Evolutionary conservation across 352 stramenopile species (phyloP).

Genomic region (Globisporangium megalacanthum): DNA sequence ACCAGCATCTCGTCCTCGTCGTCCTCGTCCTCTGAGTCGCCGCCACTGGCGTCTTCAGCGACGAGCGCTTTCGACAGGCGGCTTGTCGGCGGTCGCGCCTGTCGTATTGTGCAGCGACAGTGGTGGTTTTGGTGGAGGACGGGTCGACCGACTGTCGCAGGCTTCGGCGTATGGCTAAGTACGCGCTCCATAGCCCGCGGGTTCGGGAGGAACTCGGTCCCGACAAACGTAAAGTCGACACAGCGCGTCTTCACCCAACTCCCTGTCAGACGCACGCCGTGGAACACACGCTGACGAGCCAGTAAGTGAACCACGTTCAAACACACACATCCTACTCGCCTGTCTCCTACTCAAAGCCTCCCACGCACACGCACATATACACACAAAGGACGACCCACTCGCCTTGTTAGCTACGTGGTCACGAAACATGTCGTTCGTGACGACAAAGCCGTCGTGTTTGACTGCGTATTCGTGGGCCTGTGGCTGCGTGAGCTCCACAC

Average conservation of each 20-base stretch:
- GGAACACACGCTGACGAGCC: conserved; percentile 50
- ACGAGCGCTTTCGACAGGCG: background rate
- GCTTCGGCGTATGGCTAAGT: conserved; percentile 23
- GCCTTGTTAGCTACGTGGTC: conserved; percentile 80
- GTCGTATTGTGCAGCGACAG: too few relatives aligned
- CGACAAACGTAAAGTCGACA: conserved; percentile 89
- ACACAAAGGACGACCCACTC: background rate
- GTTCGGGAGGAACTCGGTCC: conserved; percentile 87
- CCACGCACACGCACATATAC: background rate
- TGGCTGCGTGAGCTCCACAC: conserved; percentile 72
- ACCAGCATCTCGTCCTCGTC: conserved; percentile 40
- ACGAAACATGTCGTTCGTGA: conserved; percentile 92
- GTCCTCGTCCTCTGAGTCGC: conserved; percentile 10
- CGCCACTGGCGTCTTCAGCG: background rate
- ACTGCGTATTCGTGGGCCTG: conserved; percentile 87
- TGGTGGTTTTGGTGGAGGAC: background rate
- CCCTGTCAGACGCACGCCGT: conserved; percentile 48
- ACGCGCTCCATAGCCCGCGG: conserved; percentile 74
- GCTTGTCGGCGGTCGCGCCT: background rate
- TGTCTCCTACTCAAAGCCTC: too few relatives aligned
- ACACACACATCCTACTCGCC: too few relatives aligned
- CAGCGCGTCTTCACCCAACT: conserved; percentile 63
- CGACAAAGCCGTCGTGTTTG: conserved; percentile 84
- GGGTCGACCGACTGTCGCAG: too few relatives aligned
- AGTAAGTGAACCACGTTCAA: too few relatives aligned